These are phyloP conservation scores for Erysimum cheiranthoides DNA, from an alignment of 345 rosid species.

Conservation along the genomic window DNA sequence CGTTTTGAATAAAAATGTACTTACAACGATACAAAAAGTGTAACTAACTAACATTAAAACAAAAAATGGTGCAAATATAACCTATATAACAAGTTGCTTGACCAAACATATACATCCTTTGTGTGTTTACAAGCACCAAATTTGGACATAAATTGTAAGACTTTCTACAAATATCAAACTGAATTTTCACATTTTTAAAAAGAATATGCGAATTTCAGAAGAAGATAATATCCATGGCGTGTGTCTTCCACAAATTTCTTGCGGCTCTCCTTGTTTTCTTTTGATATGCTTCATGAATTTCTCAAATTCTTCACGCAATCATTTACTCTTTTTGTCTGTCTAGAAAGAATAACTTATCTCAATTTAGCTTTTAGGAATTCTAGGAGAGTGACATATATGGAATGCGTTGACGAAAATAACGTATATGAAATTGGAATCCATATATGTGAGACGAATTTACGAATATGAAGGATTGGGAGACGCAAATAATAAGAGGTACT, in stretches of 20 bases:
- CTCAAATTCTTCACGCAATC: slow-evolving; percentile 33
- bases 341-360: slow-evolving; percentile 21
- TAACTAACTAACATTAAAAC: not conserved
- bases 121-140: not conserved
- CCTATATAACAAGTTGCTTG: not conserved
- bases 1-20: too few relatives aligned
- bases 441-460: slow-evolving; percentile 15
- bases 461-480: slow-evolving; percentile 14
- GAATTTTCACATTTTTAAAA: not conserved
- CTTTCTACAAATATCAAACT: not conserved
- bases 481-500: slow-evolving; percentile 18
- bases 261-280: slow-evolving; percentile 29
- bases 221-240: slow-evolving; percentile 39
- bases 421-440: slow-evolving; percentile 4
- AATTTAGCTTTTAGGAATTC: slow-evolving; percentile 21
- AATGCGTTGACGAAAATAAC: slow-evolving; percentile 33
- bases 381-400: slow-evolving; percentile 20
- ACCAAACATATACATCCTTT: not conserved
- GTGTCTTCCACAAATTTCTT: slow-evolving; percentile 38
- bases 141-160: not conserved
- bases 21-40: not conserved
- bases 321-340: not conserved
- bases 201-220: slow-evolving; percentile 27
- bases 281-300: slow-evolving; percentile 5
- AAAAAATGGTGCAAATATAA: not conserved